Base-by-base conservation (phyloP, 139 green algal genomes). In the Monoraphidium neglectum region DNA sequence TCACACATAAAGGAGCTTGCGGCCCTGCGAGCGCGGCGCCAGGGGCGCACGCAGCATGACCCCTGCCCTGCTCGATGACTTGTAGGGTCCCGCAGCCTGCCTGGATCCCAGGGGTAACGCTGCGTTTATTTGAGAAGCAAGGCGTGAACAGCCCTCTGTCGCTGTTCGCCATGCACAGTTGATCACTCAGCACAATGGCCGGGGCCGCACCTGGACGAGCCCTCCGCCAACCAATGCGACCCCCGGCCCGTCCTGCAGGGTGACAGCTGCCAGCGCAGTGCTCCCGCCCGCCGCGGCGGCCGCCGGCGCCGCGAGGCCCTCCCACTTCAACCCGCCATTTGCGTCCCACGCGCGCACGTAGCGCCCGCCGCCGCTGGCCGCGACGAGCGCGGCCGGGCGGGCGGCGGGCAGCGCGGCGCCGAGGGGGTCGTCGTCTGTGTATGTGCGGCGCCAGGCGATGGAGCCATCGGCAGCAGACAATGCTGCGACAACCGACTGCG, bases 401-500 rank as follows among this genome's bases (percentile, higher is more conserved):
- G 76, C 60, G 37, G 87, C 36, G n/a, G 86, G 37, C 28, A 76
- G 37, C 26, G 37, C 46, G 30, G 30, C 68, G 28, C 68, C 33
- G 15, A 75, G n/a, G 12, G 43, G 32, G 64, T 75, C 71, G 13
- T 68, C 60, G 2, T 74, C 56, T 26, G 79, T 62, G 49, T 90
- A 71, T 54, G 79, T 70, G 47, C 83, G 79, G 38, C 92, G 85
- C 92, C 92, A 97, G 4, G 77, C 40, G 3, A 97, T 66, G 53
- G 53, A 77, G 62, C 91, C 91, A 33, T 88, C 82, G 12, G 77
- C 64, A 38, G 87, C 64, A 24, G 88, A 83, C 13, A 96, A 71
- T 1, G 82, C 81, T 8, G 85, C 89, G 32, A 95, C 28, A 1
- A 90, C 77, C 21, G 73, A 66, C 40, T 87, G 76, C 36, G 85